These are phyloP conservation scores for Monilinia polystroma DNA, from an alignment of 2,329 filamentous ascomycete species.

Conservation along the genomic window DNA sequence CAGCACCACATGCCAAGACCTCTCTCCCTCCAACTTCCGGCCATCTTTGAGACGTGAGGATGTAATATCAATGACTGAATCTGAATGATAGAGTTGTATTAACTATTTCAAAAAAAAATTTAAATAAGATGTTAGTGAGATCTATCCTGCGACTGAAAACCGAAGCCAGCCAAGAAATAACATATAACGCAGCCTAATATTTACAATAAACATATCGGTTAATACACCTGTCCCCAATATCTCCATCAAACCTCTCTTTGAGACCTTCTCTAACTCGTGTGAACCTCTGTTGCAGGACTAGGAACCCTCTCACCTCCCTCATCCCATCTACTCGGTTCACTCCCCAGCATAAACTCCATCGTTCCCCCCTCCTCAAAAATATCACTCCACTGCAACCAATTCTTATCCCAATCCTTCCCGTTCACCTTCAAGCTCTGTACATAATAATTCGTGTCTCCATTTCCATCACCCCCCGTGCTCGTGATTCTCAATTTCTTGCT, in stretches of 20 bases:
- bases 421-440: constrained; percentile 67
- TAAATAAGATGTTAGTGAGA: neutral
- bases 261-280: neutral
- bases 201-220: neutral
- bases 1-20: too few species aligned
- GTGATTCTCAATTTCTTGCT: constrained; percentile 56
- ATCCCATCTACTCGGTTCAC: constrained; percentile 49
- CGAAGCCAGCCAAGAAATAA: neutral
- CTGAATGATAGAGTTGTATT: neutral
- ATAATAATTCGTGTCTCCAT: constrained; percentile 49
- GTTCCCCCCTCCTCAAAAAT: constrained; percentile 63
- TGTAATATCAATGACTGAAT: neutral
- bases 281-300: constrained; percentile 51
- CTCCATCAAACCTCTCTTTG: neutral
- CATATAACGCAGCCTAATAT: neutral
- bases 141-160: neutral
- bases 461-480: constrained; percentile 45
- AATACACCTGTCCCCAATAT: neutral
- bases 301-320: constrained; percentile 51
- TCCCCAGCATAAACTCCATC: constrained; percentile 62
- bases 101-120: neutral
- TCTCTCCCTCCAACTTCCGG: too few species aligned
- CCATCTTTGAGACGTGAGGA: too few species aligned
- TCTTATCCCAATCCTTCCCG: constrained; percentile 58
- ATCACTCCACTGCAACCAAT: constrained; percentile 65